Evolutionary conservation across 176 grass and related monocot species (phyloP).

Genomic region (Avena insularis): DNA sequence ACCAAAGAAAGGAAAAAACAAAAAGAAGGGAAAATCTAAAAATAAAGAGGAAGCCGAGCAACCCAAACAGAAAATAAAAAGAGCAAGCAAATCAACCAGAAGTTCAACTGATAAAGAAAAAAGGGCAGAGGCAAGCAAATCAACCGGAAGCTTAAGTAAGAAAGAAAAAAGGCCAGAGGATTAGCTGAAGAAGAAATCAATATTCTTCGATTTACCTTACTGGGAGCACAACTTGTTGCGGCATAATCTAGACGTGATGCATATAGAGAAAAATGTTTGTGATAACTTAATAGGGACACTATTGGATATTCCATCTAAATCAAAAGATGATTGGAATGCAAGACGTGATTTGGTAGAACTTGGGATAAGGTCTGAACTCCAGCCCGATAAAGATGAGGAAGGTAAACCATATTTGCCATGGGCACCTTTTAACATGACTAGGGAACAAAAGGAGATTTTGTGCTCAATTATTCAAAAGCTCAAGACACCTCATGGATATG

Average conservation of each 20-base stretch:
- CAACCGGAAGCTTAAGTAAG: too few relatives aligned
- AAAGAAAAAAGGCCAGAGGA: too few relatives aligned
- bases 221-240: not conserved
- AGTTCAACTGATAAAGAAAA: not conserved
- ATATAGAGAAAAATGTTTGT: constrained; percentile 25
- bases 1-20: not conserved
- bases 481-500: not conserved
- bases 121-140: too few relatives aligned
- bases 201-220: not conserved
- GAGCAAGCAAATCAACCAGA: too few relatives aligned
- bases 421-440: constrained; percentile 2
- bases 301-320: not conserved
- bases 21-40: not conserved
- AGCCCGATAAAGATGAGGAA: not conserved
- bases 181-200: not conserved
- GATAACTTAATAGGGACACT: constrained; percentile 16
- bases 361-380: not conserved
- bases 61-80: not conserved
- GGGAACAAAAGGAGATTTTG: constrained; percentile 4
- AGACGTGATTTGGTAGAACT: not conserved
- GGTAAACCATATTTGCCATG: not conserved
- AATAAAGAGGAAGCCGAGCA: not conserved
- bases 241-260: constrained; percentile 16
- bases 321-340: not conserved
- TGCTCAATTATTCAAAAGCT: constrained; percentile 1